Percentiles rank a stretch among this genome's conserved stretches.
phyloP scores from a whole-genome alignment of 495 filamentous ascomycete species.

The Tuber aestivum region DNA sequence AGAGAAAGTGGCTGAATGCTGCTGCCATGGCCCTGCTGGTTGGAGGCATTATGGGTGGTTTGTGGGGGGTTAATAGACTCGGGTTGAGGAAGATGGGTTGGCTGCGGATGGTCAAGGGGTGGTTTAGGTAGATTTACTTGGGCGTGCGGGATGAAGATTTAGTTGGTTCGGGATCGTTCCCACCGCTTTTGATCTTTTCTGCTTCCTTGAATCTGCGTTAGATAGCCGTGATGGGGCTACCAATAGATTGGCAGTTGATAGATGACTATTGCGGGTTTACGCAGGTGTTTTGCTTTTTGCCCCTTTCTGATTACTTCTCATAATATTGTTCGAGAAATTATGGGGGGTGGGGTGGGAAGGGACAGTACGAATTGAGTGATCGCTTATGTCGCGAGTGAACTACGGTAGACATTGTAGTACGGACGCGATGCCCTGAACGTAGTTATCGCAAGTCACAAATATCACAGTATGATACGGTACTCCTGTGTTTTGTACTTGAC shows the following conservation, averaged over 20 bases:
- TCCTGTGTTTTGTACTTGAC: no score
- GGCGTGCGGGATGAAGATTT: not conserved
- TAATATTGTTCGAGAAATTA: no score
- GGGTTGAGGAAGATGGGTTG: slow-evolving; percentile 11
- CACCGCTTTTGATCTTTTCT: not conserved
- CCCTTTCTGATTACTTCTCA: not conserved
- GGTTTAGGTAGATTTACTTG: not conserved
- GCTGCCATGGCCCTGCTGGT: slow-evolving; percentile 31
- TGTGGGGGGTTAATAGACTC: not conserved
- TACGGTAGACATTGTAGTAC: no score
- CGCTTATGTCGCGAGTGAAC: no score
- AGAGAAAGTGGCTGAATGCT: slow-evolving; percentile 57
- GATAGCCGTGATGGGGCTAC: not conserved
- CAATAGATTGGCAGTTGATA: not conserved
- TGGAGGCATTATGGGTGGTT: slow-evolving; percentile 9
- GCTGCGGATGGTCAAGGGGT: slow-evolving; percentile 1
- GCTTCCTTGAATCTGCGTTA: not conserved
- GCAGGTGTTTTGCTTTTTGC: not conserved
- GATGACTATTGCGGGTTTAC: not conserved
- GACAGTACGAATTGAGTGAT: no score
- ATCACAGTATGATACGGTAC: no score
- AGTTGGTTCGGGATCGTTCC: not conserved
- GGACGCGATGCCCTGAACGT: no score
- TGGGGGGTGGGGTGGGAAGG: no score
- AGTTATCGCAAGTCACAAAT: no score